Conservation (phyloP, 371 early-diverging fungal species). For the Mortierella sp. region DNA sequence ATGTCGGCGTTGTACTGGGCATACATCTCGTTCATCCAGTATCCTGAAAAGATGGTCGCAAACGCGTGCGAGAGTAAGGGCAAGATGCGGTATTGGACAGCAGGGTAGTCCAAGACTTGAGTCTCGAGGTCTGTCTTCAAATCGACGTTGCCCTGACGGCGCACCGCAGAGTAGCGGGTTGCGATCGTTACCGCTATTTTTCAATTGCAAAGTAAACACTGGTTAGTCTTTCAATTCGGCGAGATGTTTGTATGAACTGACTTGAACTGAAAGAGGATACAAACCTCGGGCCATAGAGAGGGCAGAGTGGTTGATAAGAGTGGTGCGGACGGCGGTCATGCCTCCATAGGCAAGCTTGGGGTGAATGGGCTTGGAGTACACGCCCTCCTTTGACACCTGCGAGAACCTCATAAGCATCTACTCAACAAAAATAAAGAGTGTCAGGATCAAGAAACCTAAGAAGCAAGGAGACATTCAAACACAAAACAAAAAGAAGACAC, state of each 20-base stretch:
- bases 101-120: constrained; percentile 81
- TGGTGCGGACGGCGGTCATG: constrained; percentile 82
- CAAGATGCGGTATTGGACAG: constrained; percentile 81
- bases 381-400: constrained; percentile 77
- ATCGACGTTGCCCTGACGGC: constrained; percentile 61
- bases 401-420: constrained; percentile 87
- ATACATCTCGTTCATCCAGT: constrained; percentile 77
- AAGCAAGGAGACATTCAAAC: neutral
- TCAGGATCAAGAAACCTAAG: neutral
- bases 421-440: constrained; percentile 46
- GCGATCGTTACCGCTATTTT: constrained; percentile 61
- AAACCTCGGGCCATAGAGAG: constrained; percentile 66
- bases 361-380: constrained; percentile 78
- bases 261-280: neutral
- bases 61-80: constrained; percentile 80
- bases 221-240: constrained; percentile 46
- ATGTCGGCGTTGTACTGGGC: constrained; percentile 73
- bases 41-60: constrained; percentile 81
- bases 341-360: constrained; percentile 83
- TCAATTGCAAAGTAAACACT: constrained; percentile 41
- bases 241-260: neutral
- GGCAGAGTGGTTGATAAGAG: constrained; percentile 72
- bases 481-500: neutral
- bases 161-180: constrained; percentile 65
- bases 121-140: constrained; percentile 69